Percentiles rank a stretch among this genome's conserved stretches.
These are phyloP conservation scores for Candida stauntonica DNA, from an alignment of 805 yeast genomes.

Conservation along the genomic window DNA sequence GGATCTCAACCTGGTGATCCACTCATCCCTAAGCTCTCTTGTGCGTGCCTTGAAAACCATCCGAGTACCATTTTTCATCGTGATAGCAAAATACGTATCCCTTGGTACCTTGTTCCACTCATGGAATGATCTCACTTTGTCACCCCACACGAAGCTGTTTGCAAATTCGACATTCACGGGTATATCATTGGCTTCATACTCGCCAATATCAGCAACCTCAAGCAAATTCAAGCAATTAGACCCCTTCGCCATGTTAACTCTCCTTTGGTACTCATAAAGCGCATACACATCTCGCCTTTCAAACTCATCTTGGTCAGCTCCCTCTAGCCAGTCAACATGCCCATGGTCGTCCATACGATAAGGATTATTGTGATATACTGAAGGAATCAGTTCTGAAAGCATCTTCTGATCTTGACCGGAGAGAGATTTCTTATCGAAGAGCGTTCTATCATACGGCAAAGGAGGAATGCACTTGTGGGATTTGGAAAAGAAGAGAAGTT, in stretches of 20 bases:
- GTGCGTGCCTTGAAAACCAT: slow-evolving; percentile 56
- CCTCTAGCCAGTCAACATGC: slow-evolving; percentile 60
- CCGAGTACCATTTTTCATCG: slow-evolving; percentile 39
- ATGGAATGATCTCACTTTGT: slow-evolving; percentile 18
- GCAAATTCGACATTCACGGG: slow-evolving; percentile 28
- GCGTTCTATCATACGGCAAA: slow-evolving; percentile 33
- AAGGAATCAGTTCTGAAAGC: slow-evolving; percentile 29
- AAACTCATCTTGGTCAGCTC: slow-evolving; percentile 35
- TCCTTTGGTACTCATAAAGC: slow-evolving; percentile 59
- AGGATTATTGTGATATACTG: slow-evolving; percentile 45
- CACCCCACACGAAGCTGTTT: slow-evolving; percentile 28
- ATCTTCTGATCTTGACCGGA: slow-evolving; percentile 26
- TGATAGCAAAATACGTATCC: slow-evolving; percentile 52
- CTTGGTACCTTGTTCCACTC: slow-evolving; percentile 23
- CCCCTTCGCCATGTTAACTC: slow-evolving; percentile 47
- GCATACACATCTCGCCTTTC: slow-evolving; percentile 52
- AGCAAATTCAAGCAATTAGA: slow-evolving; percentile 63
- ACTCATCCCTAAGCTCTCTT: slow-evolving; percentile 46
- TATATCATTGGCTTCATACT: slow-evolving; percentile 28
- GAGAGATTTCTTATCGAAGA: slow-evolving; percentile 24
- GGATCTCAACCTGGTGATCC: slow-evolving; percentile 53
- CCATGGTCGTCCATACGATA: slow-evolving; percentile 45
- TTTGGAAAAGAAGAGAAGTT: slow-evolving; percentile 54
- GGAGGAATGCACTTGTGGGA: slow-evolving; percentile 62
- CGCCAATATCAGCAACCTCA: slow-evolving; percentile 38